Conservation (phyloP, 371 early-diverging fungal species). For the Nematocida ausubeli region DNA sequence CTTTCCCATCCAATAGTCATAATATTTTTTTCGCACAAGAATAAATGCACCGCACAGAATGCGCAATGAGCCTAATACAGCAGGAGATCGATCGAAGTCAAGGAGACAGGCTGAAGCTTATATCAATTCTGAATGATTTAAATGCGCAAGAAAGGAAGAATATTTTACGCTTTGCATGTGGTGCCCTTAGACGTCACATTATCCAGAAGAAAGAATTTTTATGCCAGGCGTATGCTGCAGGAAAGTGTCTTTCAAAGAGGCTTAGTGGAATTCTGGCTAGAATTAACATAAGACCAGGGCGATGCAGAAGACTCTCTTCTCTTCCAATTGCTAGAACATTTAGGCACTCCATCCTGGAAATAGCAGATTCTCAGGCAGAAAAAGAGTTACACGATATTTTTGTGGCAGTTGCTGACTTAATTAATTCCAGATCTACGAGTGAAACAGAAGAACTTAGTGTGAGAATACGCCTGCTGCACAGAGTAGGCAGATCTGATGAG, state of each 20-base stretch:
- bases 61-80: neutral
- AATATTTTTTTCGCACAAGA: conserved; percentile 20
- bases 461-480: neutral
- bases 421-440: neutral
- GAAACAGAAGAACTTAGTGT: neutral
- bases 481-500: neutral
- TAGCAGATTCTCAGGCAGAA: neutral
- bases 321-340: neutral
- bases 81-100: neutral
- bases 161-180: neutral
- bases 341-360: neutral
- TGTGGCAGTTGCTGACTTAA: neutral
- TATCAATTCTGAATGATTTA: neutral
- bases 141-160: neutral
- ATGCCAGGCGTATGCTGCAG: neutral
- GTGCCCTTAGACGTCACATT: neutral
- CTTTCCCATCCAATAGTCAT: conserved; percentile 51
- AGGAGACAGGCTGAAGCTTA: neutral
- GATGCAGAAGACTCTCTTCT: neutral
- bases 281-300: neutral
- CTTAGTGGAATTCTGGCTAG: neutral
- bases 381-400: neutral
- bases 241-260: neutral
- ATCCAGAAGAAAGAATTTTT: neutral
- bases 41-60: neutral